These are phyloP conservation scores for Stereocaulon alpinum DNA, from an alignment of 495 filamentous ascomycete genomes.

Conservation along the genomic window DNA sequence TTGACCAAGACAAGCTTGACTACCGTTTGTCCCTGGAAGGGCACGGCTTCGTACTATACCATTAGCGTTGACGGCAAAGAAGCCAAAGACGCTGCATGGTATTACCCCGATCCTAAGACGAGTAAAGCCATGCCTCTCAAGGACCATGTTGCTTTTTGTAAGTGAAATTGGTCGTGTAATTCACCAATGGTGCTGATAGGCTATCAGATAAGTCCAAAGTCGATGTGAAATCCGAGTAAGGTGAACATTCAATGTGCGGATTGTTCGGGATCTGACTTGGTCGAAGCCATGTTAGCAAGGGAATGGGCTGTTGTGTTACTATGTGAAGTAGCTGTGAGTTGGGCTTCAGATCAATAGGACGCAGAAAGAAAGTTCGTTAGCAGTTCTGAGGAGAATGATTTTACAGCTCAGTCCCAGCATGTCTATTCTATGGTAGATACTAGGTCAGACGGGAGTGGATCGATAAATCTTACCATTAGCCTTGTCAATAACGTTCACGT, in stretches of 20 bases:
- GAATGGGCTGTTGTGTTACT: neutral
- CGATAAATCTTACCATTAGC: too few relatives aligned
- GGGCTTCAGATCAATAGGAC: neutral
- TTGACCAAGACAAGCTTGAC: conserved; percentile 39
- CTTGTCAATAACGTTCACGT: too few relatives aligned
- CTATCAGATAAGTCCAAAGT: conserved; percentile 36
- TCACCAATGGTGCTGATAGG: neutral
- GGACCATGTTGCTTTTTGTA: conserved; percentile 58
- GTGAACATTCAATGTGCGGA: neutral
- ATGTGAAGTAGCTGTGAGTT: neutral
- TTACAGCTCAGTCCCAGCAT: too few relatives aligned
- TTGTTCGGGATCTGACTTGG: neutral
- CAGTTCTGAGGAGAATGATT: too few relatives aligned
- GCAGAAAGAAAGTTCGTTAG: too few relatives aligned
- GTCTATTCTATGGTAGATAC: too few relatives aligned
- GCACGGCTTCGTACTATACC: conserved; percentile 57
- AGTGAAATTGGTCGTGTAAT: conserved; percentile 12
- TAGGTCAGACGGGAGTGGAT: too few relatives aligned
- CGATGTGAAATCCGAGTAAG: conserved; percentile 27
- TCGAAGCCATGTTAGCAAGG: conserved; percentile 1
- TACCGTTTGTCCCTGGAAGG: conserved; percentile 60
- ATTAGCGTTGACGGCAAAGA: conserved; percentile 48
- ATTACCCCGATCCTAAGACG: conserved; percentile 46
- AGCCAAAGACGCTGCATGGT: conserved; percentile 57
- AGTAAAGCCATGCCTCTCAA: conserved; percentile 48